These are phyloP conservation scores for Trichoderma atroviride DNA, from an alignment of 2,329 filamentous ascomycete species.

Conservation along the genomic window DNA sequence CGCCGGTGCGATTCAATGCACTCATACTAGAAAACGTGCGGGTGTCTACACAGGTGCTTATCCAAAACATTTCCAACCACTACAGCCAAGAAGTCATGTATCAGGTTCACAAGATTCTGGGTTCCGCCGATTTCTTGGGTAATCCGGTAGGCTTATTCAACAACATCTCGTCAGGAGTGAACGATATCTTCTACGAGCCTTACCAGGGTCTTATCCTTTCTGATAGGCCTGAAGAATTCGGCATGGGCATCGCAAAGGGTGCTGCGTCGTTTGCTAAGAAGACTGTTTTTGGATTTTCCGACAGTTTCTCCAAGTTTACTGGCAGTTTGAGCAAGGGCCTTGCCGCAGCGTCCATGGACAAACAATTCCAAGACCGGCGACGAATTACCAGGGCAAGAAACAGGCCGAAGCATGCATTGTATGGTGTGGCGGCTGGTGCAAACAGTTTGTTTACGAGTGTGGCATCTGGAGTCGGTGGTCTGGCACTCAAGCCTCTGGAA, in stretches of 20 bases:
- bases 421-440: conserved; percentile 91
- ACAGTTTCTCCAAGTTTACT: conserved; percentile 97
- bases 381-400: conserved; percentile 93
- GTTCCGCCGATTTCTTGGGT: conserved; percentile 94
- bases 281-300: conserved; percentile 94
- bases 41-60: conserved; percentile 80
- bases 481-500: conserved; percentile 91
- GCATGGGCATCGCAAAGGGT: conserved; percentile 92
- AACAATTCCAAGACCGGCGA: conserved; percentile 95
- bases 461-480: conserved; percentile 88
- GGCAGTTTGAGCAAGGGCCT: conserved; percentile 96
- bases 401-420: conserved; percentile 93
- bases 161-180: conserved; percentile 94
- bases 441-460: conserved; percentile 93
- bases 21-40: conserved; percentile 93
- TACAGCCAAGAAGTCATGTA: conserved; percentile 96
- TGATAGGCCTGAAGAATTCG: conserved; percentile 91
- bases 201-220: conserved; percentile 98
- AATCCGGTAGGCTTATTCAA: conserved; percentile 98
- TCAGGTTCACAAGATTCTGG: conserved; percentile 95
- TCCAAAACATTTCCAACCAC: conserved; percentile 86
- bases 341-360: conserved; percentile 92
- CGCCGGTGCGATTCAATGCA: conserved; percentile 89
- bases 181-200: conserved; percentile 98
- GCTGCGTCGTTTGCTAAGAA: conserved; percentile 98